Evolutionary conservation across 169 alveolate species (phyloP).

Genomic region (Eimeria brunetti): DNA sequence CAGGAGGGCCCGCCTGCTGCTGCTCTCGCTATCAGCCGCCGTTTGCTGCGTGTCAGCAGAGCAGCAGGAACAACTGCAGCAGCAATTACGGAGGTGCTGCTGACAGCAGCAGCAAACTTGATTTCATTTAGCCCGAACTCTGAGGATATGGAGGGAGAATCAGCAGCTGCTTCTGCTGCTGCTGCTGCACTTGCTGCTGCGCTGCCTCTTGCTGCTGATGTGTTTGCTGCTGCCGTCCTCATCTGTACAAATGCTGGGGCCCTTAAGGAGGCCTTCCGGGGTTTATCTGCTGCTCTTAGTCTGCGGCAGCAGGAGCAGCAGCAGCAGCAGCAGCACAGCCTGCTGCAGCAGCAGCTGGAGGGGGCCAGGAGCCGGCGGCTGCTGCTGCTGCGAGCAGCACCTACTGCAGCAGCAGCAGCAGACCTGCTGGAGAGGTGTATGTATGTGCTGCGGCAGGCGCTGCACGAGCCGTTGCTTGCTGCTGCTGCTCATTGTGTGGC

Average conservation of each 20-base stretch:
- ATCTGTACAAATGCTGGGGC: conserved; percentile 41
- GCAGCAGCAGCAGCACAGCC: conserved; percentile 9
- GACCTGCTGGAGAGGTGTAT: conserved; percentile 24
- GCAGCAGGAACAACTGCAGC: conserved; percentile 16
- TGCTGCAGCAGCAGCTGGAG: conserved; percentile 26
- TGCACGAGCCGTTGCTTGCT: conserved; percentile 49
- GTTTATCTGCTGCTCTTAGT: conserved; percentile 31
- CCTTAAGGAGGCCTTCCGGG: conserved; percentile 23
- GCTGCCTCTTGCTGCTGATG: conserved; percentile 30
- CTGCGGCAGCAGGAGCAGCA: conserved; percentile 37
- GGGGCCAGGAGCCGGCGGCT: neutral
- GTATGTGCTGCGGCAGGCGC: conserved; percentile 44
- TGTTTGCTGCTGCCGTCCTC: neutral
- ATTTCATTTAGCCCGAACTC: neutral
- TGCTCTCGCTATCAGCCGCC: neutral
- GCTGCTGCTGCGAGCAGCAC: conserved; percentile 32
- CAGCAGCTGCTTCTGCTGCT: neutral
- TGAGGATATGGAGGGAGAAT: neutral
- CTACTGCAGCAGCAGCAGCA: conserved; percentile 33
- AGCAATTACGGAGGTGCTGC: conserved; percentile 36
- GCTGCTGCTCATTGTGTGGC: neutral
- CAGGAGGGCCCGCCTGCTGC: conserved; percentile 11
- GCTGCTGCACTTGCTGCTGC: conserved; percentile 40
- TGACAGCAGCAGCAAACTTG: conserved; percentile 46
- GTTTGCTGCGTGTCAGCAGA: neutral